These are phyloP conservation scores for Pisolithus tinctorius DNA, from an alignment of 768 basidiomycete species.

Conservation along the genomic window DNA sequence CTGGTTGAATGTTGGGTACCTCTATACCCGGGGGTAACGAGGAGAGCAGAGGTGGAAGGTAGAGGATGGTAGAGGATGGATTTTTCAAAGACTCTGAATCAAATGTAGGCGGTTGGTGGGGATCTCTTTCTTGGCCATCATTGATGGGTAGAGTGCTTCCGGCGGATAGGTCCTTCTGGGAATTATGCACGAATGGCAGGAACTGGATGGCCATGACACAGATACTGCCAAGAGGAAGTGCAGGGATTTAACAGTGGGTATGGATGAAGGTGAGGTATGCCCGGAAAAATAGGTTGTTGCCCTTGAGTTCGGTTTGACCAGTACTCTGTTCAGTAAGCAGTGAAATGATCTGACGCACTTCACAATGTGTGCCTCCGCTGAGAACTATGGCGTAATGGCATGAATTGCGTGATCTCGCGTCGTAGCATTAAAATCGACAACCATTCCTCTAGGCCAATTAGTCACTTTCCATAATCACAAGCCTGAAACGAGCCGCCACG, in stretches of 20 bases:
- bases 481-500: no score
- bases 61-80: constrained; percentile 52
- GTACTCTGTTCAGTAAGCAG: no score
- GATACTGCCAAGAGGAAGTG: not conserved
- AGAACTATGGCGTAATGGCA: constrained; percentile 12
- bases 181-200: not conserved
- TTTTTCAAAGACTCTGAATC: constrained; percentile 28
- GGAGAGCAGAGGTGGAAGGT: constrained; percentile 81
- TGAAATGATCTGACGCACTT: no score
- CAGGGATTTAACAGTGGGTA: not conserved
- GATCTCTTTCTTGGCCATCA: constrained; percentile 30
- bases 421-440: constrained; percentile 1
- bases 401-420: constrained; percentile 29
- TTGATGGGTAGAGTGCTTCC: not conserved
- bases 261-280: not conserved
- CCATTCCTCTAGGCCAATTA: no score
- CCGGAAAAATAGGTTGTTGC: no score
- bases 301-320: no score
- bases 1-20: constrained; percentile 15
- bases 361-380: not conserved
- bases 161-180: not conserved
- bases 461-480: no score
- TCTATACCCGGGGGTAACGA: constrained; percentile 50
- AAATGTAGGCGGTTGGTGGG: constrained; percentile 53
- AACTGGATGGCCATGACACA: not conserved